Evolutionary conservation across 371 early-diverging fungal species (phyloP).

Genomic region (Mucor circinelloides): DNA sequence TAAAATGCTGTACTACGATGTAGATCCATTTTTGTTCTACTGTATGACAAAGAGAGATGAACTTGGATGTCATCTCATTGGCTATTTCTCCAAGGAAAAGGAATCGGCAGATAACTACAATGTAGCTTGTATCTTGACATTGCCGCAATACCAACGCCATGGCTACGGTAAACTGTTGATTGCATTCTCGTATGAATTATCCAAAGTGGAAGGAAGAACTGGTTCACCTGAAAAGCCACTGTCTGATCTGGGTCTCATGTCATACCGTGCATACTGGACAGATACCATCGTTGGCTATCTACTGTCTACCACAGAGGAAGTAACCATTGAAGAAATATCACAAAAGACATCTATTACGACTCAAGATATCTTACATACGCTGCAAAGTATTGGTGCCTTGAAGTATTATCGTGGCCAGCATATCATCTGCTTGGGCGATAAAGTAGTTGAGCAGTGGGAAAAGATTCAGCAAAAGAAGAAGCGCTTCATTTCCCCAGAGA

Average conservation of each 20-base stretch:
- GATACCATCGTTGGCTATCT: conserved; percentile 76
- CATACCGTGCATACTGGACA: conserved; percentile 97
- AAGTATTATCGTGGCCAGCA: conserved; percentile 95
- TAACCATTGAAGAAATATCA: conserved; percentile 83
- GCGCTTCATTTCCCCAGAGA: conserved; percentile 78
- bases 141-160: conserved; percentile 98
- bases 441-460: conserved; percentile 82
- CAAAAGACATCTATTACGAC: conserved; percentile 86
- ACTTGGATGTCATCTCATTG: conserved; percentile 90
- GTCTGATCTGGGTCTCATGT: conserved; percentile 96
- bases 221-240: conserved; percentile 99
- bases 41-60: conserved; percentile 87
- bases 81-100: conserved; percentile 99
- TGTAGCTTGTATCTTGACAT: conserved; percentile 99
- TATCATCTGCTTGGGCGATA: conserved; percentile 89
- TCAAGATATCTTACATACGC: conserved; percentile 95
- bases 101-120: conserved; percentile 96
- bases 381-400: conserved; percentile 90
- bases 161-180: conserved; percentile 98
- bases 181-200: conserved; percentile 96
- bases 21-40: conserved; percentile 99
- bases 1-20: conserved; percentile 99
- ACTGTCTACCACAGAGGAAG: conserved; percentile 50
- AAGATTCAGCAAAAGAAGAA: conserved; percentile 70
- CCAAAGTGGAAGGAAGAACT: conserved; percentile 92